Evolutionary conservation across 768 basidiomycete genomes (phyloP).

Genomic region (Tricholoma sp.): DNA sequence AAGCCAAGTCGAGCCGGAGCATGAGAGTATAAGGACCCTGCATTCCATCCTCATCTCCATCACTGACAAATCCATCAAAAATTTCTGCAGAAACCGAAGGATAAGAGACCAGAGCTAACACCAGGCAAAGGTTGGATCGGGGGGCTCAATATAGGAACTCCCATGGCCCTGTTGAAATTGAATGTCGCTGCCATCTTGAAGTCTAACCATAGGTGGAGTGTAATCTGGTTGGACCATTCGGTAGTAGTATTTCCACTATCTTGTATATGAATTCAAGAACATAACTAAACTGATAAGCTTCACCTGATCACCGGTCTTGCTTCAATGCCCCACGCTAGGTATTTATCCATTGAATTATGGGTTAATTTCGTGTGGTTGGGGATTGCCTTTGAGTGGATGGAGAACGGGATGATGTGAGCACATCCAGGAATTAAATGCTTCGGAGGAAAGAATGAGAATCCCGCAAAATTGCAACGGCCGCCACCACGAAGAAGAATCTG

Average conservation of each 20-base stretch:
- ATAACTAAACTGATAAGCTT: background rate
- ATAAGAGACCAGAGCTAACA: conserved; percentile 4
- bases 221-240: background rate
- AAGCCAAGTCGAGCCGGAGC: no score
- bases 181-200: background rate
- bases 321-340: background rate
- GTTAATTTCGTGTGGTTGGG: background rate
- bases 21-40: no score
- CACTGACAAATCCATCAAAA: conserved; percentile 1
- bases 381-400: background rate
- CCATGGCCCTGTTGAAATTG: background rate
- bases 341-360: background rate
- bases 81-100: conserved; percentile 6
- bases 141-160: background rate
- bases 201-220: background rate
- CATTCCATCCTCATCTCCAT: conserved; percentile 5
- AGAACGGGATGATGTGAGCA: background rate
- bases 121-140: conserved; percentile 11
- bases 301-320: background rate
- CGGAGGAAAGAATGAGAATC: background rate
- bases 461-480: background rate
- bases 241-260: background rate
- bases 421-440: background rate
- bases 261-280: background rate
- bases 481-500: background rate